Evolutionary conservation across 2,329 filamentous ascomycete genomes (phyloP).

Genomic region (Arachnomyces sp.): DNA sequence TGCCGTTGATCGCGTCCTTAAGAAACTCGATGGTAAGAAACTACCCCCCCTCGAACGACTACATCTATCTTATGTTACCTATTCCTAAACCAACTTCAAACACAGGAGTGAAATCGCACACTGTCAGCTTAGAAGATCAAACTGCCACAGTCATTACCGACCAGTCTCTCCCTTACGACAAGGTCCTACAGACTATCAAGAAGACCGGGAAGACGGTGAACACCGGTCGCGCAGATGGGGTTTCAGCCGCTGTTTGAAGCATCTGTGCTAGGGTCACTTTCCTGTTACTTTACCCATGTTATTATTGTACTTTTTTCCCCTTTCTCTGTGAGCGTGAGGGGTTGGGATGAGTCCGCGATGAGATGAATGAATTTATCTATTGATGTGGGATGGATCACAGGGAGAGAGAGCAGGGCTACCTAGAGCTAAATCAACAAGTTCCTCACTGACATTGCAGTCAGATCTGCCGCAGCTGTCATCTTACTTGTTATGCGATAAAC

Average conservation of each 20-base stretch:
- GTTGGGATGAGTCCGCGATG: no score
- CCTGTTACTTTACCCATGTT: background rate
- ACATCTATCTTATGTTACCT: conserved; percentile 6
- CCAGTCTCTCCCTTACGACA: conserved; percentile 63
- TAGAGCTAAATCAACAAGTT: no score
- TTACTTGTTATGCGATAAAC: no score
- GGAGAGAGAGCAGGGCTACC: no score
- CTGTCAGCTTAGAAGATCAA: conserved; percentile 79
- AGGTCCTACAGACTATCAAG: conserved; percentile 77
- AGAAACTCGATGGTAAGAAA: conserved; percentile 72
- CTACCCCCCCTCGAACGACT: background rate
- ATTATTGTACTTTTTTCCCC: background rate
- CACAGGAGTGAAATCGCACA: conserved; percentile 80
- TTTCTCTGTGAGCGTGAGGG: background rate
- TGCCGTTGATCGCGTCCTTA: conserved; percentile 82
- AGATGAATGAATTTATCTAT: no score
- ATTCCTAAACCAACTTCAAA: background rate
- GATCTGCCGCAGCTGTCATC: no score
- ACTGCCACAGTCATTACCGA: conserved; percentile 69
- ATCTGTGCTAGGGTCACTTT: background rate
- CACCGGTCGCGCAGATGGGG: conserved; percentile 43
- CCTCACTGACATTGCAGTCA: no score
- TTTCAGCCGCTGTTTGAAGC: conserved; percentile 27
- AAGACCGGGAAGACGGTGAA: conserved; percentile 94
- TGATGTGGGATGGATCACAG: no score